Conservation (phyloP, 2,329 filamentous ascomycete genomes). For the Sphaerostilbella broomeana region DNA sequence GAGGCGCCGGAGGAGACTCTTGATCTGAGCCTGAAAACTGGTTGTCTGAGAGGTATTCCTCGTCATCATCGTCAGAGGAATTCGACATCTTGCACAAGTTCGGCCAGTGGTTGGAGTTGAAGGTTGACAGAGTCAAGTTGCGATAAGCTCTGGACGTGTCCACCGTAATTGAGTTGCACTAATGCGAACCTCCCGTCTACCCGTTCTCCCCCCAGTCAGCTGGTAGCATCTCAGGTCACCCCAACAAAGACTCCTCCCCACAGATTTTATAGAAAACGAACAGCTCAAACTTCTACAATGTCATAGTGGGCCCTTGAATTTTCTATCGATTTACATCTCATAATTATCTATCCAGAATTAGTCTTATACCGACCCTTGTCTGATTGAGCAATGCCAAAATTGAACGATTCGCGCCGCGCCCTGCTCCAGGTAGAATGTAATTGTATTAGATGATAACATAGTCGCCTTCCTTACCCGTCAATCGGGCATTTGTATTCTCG, state of each 20-base stretch:
- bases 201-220: too few species aligned
- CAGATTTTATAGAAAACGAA: background rate
- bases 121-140: background rate
- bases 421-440: too few species aligned
- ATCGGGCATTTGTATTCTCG: slow-evolving; percentile 51
- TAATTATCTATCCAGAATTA: too few species aligned
- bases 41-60: slow-evolving; percentile 29
- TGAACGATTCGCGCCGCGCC: background rate
- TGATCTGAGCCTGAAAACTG: slow-evolving; percentile 27
- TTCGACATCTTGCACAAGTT: slow-evolving; percentile 21
- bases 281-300: too few species aligned
- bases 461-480: slow-evolving; percentile 33
- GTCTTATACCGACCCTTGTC: too few species aligned
- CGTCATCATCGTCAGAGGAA: slow-evolving; percentile 32
- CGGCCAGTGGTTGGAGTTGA: background rate
- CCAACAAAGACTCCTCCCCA: too few species aligned
- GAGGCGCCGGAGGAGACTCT: slow-evolving; percentile 36
- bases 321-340: too few species aligned
- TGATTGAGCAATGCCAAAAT: background rate
- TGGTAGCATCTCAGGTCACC: too few species aligned
- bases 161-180: background rate
- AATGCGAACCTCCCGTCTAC: background rate
- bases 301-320: too few species aligned
- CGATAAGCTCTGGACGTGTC: background rate
- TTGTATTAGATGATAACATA: too few species aligned